Conservation (phyloP, 2,329 filamentous ascomycete genomes). For the Calonectria pseudoreteaudii region DNA sequence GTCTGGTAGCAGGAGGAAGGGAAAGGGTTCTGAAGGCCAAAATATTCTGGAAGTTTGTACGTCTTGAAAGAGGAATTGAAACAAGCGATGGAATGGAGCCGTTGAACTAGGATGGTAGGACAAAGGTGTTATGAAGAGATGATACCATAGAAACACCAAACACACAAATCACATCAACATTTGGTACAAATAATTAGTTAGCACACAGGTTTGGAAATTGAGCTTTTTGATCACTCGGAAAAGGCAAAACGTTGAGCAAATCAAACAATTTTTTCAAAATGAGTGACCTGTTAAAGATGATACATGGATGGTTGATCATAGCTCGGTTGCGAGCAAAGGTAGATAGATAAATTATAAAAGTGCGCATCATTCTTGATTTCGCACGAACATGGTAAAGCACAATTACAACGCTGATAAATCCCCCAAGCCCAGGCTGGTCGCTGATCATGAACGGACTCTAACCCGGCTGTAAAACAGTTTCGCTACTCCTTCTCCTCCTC, state of each 20-base stretch:
- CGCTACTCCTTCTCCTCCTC: background rate
- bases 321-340: slow-evolving; percentile 17
- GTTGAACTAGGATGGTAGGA: slow-evolving; percentile 22
- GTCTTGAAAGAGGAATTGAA: slow-evolving; percentile 24
- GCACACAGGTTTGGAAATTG: slow-evolving; percentile 7
- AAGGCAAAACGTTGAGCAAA: background rate
- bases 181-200: slow-evolving; percentile 14
- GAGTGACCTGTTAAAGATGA: slow-evolving; percentile 30
- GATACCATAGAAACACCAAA: slow-evolving; percentile 41
- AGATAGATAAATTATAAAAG: slow-evolving; percentile 20
- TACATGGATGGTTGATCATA: slow-evolving; percentile 27
- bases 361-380: slow-evolving; percentile 20
- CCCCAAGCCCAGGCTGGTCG: slow-evolving; percentile 15
- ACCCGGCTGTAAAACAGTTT: background rate
- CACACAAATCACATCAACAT: slow-evolving; percentile 13
- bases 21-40: slow-evolving; percentile 8
- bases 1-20: slow-evolving; percentile 5
- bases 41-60: slow-evolving; percentile 33
- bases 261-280: slow-evolving; percentile 29
- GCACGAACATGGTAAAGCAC: slow-evolving; percentile 25
- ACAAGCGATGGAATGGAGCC: background rate
- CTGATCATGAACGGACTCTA: slow-evolving; percentile 13
- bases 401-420: slow-evolving; percentile 40
- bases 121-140: slow-evolving; percentile 43
- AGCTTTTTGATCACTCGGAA: background rate